Percentiles rank a stretch among this genome's conserved stretches.
Conservation (phyloP, 805 yeast species). For the Cyberlindnera xishuangbannaensis region DNA sequence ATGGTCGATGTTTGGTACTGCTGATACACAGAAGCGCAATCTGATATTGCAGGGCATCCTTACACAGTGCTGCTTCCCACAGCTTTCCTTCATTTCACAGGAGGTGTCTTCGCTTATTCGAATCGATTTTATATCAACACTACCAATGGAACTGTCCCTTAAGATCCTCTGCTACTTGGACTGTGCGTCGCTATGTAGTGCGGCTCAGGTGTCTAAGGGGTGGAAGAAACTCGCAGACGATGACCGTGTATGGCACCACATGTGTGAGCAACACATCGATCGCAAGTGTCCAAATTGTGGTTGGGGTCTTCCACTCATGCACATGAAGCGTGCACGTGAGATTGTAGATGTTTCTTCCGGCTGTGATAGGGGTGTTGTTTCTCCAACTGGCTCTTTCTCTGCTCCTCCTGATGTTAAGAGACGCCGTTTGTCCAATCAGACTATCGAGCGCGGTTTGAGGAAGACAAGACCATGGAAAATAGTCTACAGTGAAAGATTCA, state of each 20-base stretch:
- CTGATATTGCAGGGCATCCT: slow-evolving; percentile 78
- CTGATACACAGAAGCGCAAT: slow-evolving; percentile 63
- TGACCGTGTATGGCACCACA: slow-evolving; percentile 95
- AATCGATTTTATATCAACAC: slow-evolving; percentile 79
- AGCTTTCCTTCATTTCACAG: slow-evolving; percentile 75
- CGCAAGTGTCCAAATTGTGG: slow-evolving; percentile 97
- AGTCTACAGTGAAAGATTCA: slow-evolving; percentile 85
- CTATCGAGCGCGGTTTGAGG: slow-evolving; percentile 20
- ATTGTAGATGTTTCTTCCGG: slow-evolving; percentile 26
- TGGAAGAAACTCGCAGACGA: slow-evolving; percentile 94
- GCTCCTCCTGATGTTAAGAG: slow-evolving; percentile 12
- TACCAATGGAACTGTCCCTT: slow-evolving; percentile 81
- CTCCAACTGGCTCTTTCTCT: no score
- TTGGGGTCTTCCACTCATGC: slow-evolving; percentile 96
- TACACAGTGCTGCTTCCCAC: slow-evolving; percentile 92
- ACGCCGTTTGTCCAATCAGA: slow-evolving; percentile 24
- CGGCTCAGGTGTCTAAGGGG: slow-evolving; percentile 83
- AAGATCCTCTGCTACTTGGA: slow-evolving; percentile 86
- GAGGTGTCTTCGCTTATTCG: slow-evolving; percentile 75
- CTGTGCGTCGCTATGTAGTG: slow-evolving; percentile 87
- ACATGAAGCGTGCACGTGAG: slow-evolving; percentile 70
- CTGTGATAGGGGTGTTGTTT: no score
- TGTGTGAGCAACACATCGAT: slow-evolving; percentile 98
- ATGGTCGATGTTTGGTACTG: slow-evolving; percentile 78
- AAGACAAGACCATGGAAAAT: slow-evolving; percentile 90